Percentiles rank a stretch among this genome's conserved stretches.
Conservation (phyloP, 306 rosid genomes). For the Trifolium repens region DNA sequence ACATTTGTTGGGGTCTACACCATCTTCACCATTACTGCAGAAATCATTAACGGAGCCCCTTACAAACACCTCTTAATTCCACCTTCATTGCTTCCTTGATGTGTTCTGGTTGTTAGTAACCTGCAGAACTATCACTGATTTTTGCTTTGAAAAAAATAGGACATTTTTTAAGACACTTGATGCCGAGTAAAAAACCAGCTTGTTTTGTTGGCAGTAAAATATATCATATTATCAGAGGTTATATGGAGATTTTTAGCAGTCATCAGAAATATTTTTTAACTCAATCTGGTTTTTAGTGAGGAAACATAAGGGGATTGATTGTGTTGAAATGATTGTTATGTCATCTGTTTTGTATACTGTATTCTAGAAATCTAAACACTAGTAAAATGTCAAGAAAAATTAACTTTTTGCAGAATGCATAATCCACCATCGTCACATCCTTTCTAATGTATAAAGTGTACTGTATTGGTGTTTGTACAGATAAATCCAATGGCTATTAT, state of each 20-base stretch:
- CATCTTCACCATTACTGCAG: background rate
- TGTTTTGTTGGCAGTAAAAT: background rate
- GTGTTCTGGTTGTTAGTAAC: background rate
- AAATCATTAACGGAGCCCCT: too few relatives aligned
- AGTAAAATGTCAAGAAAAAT: background rate
- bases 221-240: background rate
- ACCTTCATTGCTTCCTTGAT: background rate
- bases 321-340: constrained; percentile 43
- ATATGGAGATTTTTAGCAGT: background rate
- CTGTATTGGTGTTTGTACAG: background rate
- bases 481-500: background rate
- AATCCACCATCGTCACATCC: background rate
- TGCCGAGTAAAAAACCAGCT: background rate
- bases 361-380: background rate
- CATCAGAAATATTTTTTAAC: constrained; percentile 4
- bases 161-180: background rate
- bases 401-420: background rate
- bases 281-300: constrained; percentile 47
- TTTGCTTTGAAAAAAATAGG: background rate
- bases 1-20: background rate
- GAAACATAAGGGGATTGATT: constrained; percentile 47
- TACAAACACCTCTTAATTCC: background rate
- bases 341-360: background rate
- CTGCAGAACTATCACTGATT: background rate
- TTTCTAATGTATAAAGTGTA: background rate